Conservation (phyloP, 1,139 yeast species). For the Spathaspora sp. region DNA sequence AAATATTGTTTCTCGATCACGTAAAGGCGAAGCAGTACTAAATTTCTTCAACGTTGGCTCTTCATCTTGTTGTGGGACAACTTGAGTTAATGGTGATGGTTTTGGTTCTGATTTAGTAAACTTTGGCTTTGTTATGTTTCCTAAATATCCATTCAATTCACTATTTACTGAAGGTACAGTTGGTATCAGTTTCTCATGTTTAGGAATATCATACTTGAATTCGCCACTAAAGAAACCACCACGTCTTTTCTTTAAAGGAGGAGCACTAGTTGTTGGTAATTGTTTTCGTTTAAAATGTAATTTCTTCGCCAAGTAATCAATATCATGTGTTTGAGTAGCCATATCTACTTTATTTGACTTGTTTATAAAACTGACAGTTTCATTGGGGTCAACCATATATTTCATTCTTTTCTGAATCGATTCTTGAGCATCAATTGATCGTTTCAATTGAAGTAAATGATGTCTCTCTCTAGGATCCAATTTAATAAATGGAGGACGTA, state of each 20-base stretch:
- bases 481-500: conserved; percentile 48
- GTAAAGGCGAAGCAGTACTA: conserved; percentile 7
- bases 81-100: conserved; percentile 2
- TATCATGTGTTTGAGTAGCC: conserved; percentile 43
- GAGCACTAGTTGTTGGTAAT: background rate
- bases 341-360: conserved; percentile 34
- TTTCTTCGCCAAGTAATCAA: conserved; percentile 26
- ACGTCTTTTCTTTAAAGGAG: conserved; percentile 9
- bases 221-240: conserved; percentile 35
- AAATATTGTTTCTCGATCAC: conserved; percentile 15
- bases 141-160: conserved; percentile 32
- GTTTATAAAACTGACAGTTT: conserved; percentile 24
- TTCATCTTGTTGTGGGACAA: conserved; percentile 17
- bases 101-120: conserved; percentile 15
- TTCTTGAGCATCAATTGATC: conserved; percentile 37
- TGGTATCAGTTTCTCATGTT: background rate
- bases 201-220: conserved; percentile 33
- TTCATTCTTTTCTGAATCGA: conserved; percentile 32
- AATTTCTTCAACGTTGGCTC: conserved; percentile 16
- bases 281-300: conserved; percentile 12
- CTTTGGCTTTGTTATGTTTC: conserved; percentile 29
- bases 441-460: conserved; percentile 40
- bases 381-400: conserved; percentile 44
- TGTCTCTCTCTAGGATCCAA: conserved; percentile 47
- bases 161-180: conserved; percentile 7